Base-by-base conservation (phyloP, 805 yeast genomes). In the Ogataea methylovora region DNA sequence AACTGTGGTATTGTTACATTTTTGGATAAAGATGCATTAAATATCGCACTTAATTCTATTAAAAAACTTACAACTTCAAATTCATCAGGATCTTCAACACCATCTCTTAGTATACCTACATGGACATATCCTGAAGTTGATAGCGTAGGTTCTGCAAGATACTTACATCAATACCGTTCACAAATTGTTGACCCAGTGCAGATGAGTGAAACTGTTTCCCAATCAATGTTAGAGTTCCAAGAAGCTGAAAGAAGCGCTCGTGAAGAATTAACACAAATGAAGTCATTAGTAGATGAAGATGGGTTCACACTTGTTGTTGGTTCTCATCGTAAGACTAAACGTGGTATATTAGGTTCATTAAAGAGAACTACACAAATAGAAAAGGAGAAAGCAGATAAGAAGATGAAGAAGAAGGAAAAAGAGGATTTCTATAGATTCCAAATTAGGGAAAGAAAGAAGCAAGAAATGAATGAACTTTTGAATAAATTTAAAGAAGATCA, bases 361-460 rank as follows among this genome's bases (percentile, higher is more conserved):
- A 57, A 53, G 45, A 49, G 46, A 16, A 38, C 46, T 7, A 38
- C 43, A 4, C 63, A 54, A 25, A 36, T 52, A 4, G 51, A 52
- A 15, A 46, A 51, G 30, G 52, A 50, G 36, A 63, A 54, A 3
- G 59, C 63, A 12, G 57, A 61, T 39, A 60, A 66, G 34, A 81
- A 73, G 56, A 65, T 71, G 61, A 77, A 80, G 58, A 76, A 71
- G 58, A 78, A 78, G 52, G 88, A 84, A 49, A 85, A 88, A 65
- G 70, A 73, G 45, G 97, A 94, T 61, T 92, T 92, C 67, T 92
- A 92, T 67, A 71, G 95, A 49, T 92, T 88, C 75, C 99, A 92
- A 65, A 74, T 92, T 46, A 79, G 99, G 60, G 95, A 92, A 56
- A 73, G 76, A 51, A 90, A 88, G 71, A 92, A 92, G 67, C 75